Conservation (phyloP, 2,329 filamentous ascomycete genomes). For the Keithomyces neogunnii region DNA sequence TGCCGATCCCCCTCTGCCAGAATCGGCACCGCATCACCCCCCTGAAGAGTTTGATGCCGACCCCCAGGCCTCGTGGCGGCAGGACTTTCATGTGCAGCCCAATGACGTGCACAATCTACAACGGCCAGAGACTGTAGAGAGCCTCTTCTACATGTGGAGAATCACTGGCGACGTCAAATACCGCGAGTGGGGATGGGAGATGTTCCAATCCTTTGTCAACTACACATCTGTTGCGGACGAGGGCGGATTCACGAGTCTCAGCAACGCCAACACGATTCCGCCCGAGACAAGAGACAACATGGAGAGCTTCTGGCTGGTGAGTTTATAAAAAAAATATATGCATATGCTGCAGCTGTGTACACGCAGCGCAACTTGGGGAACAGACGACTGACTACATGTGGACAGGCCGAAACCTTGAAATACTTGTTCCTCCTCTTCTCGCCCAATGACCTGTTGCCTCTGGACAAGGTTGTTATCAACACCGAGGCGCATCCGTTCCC, state of each 20-base stretch:
- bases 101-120: constrained; percentile 90
- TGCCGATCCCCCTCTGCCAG: constrained; percentile 53
- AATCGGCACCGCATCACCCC: constrained; percentile 40
- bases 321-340: constrained; percentile 20
- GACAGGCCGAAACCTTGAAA: constrained; percentile 86
- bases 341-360: background rate
- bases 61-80: constrained; percentile 56
- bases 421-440: constrained; percentile 96
- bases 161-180: constrained; percentile 88
- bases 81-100: constrained; percentile 72
- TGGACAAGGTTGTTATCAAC: constrained; percentile 86
- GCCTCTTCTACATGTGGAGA: constrained; percentile 95
- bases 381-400: constrained; percentile 1
- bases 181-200: constrained; percentile 96
- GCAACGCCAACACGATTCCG: constrained; percentile 65
- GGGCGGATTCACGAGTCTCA: constrained; percentile 74
- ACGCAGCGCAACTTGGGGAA: background rate
- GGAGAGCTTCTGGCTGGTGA: constrained; percentile 96
- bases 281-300: constrained; percentile 75
- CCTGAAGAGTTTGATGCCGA: constrained; percentile 42
- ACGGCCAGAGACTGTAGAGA: constrained; percentile 93
- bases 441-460: constrained; percentile 68
- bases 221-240: constrained; percentile 72
- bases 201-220: constrained; percentile 88
- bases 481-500: constrained; percentile 92